Conservation (phyloP, 2,329 filamentous ascomycete genomes). For the Botrytis elliptica region DNA sequence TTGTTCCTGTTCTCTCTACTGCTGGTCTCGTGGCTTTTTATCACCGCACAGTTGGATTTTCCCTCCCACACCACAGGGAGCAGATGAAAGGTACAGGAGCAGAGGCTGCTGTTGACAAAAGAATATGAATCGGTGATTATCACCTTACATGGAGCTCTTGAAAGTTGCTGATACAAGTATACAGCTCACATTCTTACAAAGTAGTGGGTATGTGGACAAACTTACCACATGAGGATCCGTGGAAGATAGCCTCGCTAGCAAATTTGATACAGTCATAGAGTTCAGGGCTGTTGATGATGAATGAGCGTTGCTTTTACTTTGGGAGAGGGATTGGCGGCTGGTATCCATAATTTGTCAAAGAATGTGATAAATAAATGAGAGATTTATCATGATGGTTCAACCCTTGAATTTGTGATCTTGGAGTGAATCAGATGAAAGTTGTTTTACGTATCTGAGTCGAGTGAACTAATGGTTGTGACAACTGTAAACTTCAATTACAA, state of each 20-base stretch:
- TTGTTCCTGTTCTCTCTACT: background rate
- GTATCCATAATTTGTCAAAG: background rate
- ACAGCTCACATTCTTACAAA: background rate
- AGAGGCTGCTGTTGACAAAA: background rate
- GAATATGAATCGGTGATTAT: background rate
- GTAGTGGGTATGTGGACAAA: background rate
- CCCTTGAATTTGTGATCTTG: background rate
- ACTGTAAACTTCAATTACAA: background rate
- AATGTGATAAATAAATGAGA: background rate
- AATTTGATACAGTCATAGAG: background rate
- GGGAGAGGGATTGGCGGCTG: rapidly evolving
- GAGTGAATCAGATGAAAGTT: background rate
- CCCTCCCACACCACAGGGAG: background rate
- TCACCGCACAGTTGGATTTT: background rate
- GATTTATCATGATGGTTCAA: background rate
- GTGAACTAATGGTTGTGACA: background rate
- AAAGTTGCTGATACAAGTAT: background rate
- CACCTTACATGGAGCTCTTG: background rate
- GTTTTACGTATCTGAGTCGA: no score
- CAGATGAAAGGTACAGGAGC: background rate
- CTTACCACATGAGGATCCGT: background rate
- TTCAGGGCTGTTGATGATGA: background rate
- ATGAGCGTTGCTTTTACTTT: background rate
- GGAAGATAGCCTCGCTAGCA: background rate
- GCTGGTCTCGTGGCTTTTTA: background rate